Evolutionary conservation across 805 yeast genomes (phyloP).

Genomic region (Starmerella roubikii): DNA sequence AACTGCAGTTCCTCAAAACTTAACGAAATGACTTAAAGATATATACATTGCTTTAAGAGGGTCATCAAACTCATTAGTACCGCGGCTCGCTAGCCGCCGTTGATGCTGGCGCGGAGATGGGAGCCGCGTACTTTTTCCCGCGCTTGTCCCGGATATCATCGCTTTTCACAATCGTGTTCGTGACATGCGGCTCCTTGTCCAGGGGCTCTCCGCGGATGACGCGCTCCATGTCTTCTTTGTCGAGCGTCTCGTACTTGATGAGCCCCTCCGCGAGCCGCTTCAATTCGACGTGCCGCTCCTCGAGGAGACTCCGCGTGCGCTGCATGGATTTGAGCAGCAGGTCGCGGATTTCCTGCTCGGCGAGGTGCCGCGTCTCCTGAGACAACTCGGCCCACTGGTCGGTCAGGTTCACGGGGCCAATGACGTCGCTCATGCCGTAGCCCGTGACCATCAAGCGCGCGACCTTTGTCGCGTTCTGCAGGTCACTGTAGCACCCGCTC

Average conservation of each 20-base stretch:
- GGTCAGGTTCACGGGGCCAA: conserved; percentile 82
- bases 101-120: conserved; percentile 1
- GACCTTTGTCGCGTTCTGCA: conserved; percentile 75
- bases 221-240: conserved; percentile 77
- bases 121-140: conserved; percentile 4
- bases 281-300: conserved; percentile 52
- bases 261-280: conserved; percentile 84
- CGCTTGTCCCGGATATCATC: conserved; percentile 25
- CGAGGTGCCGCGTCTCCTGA: conserved; percentile 69
- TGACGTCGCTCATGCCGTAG: conserved; percentile 87
- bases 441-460: conserved; percentile 96
- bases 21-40: no score
- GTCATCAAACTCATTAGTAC: neutral
- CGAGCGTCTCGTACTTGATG: conserved; percentile 88
- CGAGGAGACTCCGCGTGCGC: conserved; percentile 59
- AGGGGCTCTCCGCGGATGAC: conserved; percentile 70
- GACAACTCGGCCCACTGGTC: conserved; percentile 96
- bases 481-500: conserved; percentile 87
- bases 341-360: conserved; percentile 81
- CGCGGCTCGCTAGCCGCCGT: neutral
- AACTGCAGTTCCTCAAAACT: no score
- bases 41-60: no score
- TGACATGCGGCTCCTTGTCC: conserved; percentile 49
- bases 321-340: conserved; percentile 62
- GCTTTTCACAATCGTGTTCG: conserved; percentile 59